These are phyloP conservation scores for Inga leiocalycina DNA, from an alignment of 306 rosid genomes.

Conservation along the genomic window DNA sequence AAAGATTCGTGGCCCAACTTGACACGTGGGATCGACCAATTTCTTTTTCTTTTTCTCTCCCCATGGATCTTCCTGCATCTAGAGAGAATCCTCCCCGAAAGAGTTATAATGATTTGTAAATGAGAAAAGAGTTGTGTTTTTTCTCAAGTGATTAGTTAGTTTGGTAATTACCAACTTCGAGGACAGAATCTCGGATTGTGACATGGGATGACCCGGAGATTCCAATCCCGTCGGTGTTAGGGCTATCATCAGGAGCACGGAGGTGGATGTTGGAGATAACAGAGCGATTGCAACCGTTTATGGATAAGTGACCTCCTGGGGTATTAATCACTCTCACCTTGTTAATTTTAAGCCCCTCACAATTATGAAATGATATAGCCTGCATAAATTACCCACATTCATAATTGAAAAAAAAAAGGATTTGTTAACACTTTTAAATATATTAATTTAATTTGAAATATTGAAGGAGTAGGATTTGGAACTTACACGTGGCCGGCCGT, in stretches of 20 bases:
- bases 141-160: neutral
- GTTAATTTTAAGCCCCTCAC: slow-evolving; percentile 32
- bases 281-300: slow-evolving; percentile 12
- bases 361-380: slow-evolving; percentile 22
- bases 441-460: neutral
- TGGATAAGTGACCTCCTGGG: slow-evolving; percentile 41
- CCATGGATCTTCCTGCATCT: neutral
- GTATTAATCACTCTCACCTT: slow-evolving; percentile 29
- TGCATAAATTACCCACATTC: slow-evolving; percentile 10
- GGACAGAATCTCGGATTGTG: slow-evolving; percentile 1
- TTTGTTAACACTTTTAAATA: neutral
- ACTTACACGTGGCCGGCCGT: slow-evolving; percentile 38
- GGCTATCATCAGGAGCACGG: slow-evolving; percentile 47
- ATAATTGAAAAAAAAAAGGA: neutral
- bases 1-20: neutral
- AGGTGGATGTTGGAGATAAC: slow-evolving; percentile 26
- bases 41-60: neutral
- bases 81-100: neutral
- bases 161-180: slow-evolving; percentile 44
- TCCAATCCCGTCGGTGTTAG: slow-evolving; percentile 68
- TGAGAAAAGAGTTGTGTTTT: neutral
- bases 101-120: neutral
- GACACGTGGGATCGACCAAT: neutral
- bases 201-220: slow-evolving; percentile 36
- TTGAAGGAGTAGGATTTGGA: neutral